Evolutionary conservation across 2,329 filamentous ascomycete species (phyloP).

Genomic region (Spiromastix sp.): DNA sequence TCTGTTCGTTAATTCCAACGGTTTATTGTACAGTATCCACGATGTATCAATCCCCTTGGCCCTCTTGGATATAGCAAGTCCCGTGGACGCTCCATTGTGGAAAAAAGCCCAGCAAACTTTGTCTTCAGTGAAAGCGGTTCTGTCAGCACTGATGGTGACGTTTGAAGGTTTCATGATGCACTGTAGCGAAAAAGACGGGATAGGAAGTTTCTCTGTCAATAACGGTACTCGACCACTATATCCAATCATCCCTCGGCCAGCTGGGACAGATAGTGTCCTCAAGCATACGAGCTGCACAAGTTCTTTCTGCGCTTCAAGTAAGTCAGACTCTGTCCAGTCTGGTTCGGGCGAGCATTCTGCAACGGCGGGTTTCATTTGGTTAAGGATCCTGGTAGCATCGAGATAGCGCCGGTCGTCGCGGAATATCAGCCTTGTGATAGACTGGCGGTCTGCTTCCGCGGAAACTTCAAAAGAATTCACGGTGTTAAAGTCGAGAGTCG

Average conservation of each 20-base stretch:
- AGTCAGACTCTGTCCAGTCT: slow-evolving; percentile 72
- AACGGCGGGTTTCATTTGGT: slow-evolving; percentile 68
- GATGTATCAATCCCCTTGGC: slow-evolving; percentile 95
- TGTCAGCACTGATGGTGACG: slow-evolving; percentile 87
- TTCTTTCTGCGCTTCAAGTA: slow-evolving; percentile 86
- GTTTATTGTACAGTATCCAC: slow-evolving; percentile 98
- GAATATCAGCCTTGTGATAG: slow-evolving; percentile 79
- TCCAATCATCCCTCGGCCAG: slow-evolving; percentile 77
- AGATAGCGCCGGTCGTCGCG: slow-evolving; percentile 80
- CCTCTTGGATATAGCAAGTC: slow-evolving; percentile 77
- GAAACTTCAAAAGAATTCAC: slow-evolving; percentile 61
- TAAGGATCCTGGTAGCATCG: slow-evolving; percentile 76
- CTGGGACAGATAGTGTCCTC: slow-evolving; percentile 77
- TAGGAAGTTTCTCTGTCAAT: slow-evolving; percentile 81
- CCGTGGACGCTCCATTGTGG: slow-evolving; percentile 88
- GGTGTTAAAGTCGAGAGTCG: slow-evolving; percentile 37
- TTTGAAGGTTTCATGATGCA: slow-evolving; percentile 88
- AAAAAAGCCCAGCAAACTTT: slow-evolving; percentile 99
- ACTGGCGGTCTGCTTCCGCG: slow-evolving; percentile 72
- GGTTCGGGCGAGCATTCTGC: slow-evolving; percentile 67
- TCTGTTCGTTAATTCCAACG: slow-evolving; percentile 83
- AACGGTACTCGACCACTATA: slow-evolving; percentile 81
- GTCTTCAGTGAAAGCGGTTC: slow-evolving; percentile 78
- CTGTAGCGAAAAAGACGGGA: slow-evolving; percentile 82
- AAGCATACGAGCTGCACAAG: slow-evolving; percentile 77